Conservation (phyloP, 2,329 filamentous ascomycete species). For the Colletotrichum cuscutae region DNA sequence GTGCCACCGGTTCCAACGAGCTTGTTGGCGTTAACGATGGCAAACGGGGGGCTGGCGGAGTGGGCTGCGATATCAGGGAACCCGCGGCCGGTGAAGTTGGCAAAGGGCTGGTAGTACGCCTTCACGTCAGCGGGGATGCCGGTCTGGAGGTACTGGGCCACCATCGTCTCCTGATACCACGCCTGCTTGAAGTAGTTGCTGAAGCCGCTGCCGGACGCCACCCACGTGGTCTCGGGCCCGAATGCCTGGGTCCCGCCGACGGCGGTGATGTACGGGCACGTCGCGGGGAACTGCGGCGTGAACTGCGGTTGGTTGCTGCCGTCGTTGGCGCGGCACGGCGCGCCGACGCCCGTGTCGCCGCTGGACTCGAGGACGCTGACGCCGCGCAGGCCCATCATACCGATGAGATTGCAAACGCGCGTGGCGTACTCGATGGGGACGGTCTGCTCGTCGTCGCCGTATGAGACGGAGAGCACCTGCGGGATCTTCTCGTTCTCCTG, state of each 20-base stretch:
- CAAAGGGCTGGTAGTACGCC: conserved; percentile 59
- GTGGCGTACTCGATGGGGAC: conserved; percentile 68
- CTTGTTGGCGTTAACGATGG: conserved; percentile 42
- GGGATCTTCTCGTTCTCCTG: conserved; percentile 64
- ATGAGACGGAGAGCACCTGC: conserved; percentile 71
- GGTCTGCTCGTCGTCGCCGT: conserved; percentile 74
- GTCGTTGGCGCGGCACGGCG: conserved; percentile 63
- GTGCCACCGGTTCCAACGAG: conserved; percentile 41
- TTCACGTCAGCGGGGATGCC: conserved; percentile 47
- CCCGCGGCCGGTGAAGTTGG: conserved; percentile 61
- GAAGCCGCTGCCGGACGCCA: conserved; percentile 64
- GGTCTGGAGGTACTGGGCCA: conserved; percentile 52
- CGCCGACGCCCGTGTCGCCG: conserved; percentile 68
- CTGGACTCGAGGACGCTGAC: conserved; percentile 70
- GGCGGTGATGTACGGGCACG: conserved; percentile 65
- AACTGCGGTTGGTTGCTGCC: conserved; percentile 46
- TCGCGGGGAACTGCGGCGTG: conserved; percentile 40
- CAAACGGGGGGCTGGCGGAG: conserved; percentile 40
- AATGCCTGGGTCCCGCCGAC: conserved; percentile 64
- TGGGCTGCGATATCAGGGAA: conserved; percentile 73
- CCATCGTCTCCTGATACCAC: conserved; percentile 57
- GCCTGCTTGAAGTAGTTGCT: conserved; percentile 58
- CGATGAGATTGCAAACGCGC: conserved; percentile 69
- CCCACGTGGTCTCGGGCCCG: conserved; percentile 62
- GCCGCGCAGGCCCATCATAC: conserved; percentile 71